phyloP scores from a whole-genome alignment of 116 monocot species.

The Posidonia oceanica region DNA sequence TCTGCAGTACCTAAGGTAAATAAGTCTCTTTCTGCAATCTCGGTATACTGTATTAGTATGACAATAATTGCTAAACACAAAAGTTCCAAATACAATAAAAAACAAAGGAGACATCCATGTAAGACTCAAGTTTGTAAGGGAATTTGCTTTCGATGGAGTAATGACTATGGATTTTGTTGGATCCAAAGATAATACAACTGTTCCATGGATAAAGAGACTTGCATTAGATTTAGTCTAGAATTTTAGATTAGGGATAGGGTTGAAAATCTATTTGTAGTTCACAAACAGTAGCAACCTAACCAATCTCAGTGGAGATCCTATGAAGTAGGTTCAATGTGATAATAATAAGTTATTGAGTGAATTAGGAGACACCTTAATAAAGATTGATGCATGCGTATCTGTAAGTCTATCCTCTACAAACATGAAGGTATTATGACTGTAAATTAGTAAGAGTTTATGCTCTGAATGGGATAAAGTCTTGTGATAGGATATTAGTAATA shows the following conservation, averaged over 20 bases:
- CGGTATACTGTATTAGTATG: not conserved
- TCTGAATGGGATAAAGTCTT: no score
- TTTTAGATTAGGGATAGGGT: not conserved
- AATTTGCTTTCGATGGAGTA: not conserved
- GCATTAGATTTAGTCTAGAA: not conserved
- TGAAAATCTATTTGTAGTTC: not conserved
- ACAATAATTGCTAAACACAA: not conserved
- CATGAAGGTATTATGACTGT: not conserved
- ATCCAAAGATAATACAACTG: not conserved
- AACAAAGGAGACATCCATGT: not conserved
- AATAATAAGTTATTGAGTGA: no score
- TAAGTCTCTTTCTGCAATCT: not conserved
- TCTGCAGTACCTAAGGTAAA: no score
- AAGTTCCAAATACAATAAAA: not conserved
- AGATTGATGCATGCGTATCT: no score
- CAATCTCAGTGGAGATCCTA: no score
- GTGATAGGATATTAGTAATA: no score
- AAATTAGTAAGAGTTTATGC: no score
- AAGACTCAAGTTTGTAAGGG: not conserved
- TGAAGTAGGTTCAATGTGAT: no score
- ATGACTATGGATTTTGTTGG: not conserved
- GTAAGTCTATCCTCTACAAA: not conserved
- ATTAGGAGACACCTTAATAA: no score
- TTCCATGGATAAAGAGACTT: not conserved
- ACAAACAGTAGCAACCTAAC: no score